Percentiles rank a stretch among this genome's conserved stretches.
Conservation (phyloP, 2,329 filamentous ascomycete species). For the Xylaria sp. region DNA sequence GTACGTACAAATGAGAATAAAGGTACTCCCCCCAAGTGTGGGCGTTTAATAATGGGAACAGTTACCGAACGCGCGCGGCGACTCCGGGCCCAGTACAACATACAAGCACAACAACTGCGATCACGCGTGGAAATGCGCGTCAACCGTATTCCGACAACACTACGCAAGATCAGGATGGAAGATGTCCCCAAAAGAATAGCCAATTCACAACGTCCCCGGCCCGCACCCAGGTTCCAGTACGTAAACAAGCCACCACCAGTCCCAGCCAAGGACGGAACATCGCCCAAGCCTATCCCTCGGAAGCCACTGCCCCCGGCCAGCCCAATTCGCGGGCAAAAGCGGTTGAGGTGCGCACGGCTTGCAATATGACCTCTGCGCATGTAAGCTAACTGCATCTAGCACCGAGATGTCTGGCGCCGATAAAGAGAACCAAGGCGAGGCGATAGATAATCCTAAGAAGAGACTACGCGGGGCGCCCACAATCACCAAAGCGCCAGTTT, state of each 20-base stretch:
- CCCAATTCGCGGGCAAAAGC: conserved; percentile 56
- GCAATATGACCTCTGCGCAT: conserved; percentile 35
- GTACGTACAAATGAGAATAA: conserved; percentile 61
- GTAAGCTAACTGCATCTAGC: conserved; percentile 56
- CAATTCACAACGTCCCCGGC: conserved; percentile 57
- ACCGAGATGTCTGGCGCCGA: conserved; percentile 72
- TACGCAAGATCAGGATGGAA: conserved; percentile 84
- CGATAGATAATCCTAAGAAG: conserved; percentile 77
- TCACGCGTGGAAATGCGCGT: conserved; percentile 91
- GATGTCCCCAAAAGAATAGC: conserved; percentile 72
- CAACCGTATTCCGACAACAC: conserved; percentile 84
- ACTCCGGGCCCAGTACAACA: conserved; percentile 86
- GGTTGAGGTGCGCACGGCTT: conserved; percentile 59
- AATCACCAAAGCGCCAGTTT: conserved; percentile 53
- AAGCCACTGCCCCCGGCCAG: conserved; percentile 50
- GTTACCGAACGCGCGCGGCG: conserved; percentile 69
- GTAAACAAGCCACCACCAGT: conserved; percentile 57
- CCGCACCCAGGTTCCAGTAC: conserved; percentile 43
- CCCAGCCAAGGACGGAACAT: conserved; percentile 61
- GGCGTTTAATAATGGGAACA: conserved; percentile 40
- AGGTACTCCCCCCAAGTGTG: background rate
- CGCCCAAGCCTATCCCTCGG: conserved; percentile 51
- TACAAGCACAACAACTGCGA: conserved; percentile 86
- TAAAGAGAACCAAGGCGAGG: conserved; percentile 78
- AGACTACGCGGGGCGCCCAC: conserved; percentile 60